Percentiles rank a stretch among this genome's conserved stretches.
phyloP scores from a whole-genome alignment of 352 stramenopile genomes.

The Globisporangium paroecandrum region DNA sequence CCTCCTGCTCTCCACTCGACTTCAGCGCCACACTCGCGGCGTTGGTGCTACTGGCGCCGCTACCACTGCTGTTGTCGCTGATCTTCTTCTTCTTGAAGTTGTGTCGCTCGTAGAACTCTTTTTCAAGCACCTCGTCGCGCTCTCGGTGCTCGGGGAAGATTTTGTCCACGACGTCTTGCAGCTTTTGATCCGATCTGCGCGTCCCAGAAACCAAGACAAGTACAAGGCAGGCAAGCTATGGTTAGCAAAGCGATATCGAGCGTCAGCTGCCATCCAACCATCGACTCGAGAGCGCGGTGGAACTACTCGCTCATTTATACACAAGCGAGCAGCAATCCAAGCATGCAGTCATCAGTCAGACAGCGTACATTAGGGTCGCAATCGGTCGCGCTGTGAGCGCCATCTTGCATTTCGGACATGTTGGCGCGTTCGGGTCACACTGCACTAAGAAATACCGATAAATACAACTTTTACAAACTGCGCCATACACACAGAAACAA shows the following conservation, averaged over 20 bases:
- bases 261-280: not conserved
- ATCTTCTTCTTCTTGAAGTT: constrained; percentile 35
- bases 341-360: not conserved
- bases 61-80: not conserved
- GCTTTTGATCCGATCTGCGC: constrained; percentile 61
- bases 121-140: constrained; percentile 41
- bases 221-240: not conserved
- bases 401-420: constrained; percentile 61
- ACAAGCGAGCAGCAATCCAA: not conserved
- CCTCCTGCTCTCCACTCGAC: not conserved
- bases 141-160: constrained; percentile 70
- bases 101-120: constrained; percentile 62
- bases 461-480: constrained; percentile 87
- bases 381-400: constrained; percentile 51
- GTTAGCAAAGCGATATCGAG: not conserved
- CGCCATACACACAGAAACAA: not conserved
- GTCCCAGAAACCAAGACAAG: not conserved
- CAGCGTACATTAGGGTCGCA: constrained; percentile 57
- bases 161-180: constrained; percentile 71
- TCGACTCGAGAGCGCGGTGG: not conserved
- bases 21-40: not conserved
- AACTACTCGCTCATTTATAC: not conserved
- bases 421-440: constrained; percentile 34
- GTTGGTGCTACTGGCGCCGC: not conserved
- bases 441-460: constrained; percentile 73